These are phyloP conservation scores for Suillus spraguei DNA, from an alignment of 768 basidiomycete genomes.

Conservation along the genomic window DNA sequence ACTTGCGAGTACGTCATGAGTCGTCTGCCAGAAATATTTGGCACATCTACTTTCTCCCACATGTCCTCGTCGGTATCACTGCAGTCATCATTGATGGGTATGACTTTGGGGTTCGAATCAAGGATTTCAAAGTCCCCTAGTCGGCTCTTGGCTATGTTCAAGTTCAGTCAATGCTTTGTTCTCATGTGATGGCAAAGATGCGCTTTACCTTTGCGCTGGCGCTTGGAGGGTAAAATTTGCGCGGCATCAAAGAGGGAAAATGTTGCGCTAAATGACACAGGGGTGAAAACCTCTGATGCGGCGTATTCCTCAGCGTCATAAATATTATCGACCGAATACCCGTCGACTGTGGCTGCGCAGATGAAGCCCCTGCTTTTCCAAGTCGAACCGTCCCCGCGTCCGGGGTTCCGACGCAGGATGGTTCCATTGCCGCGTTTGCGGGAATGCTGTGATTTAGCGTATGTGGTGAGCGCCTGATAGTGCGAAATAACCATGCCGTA, in stretches of 20 bases:
- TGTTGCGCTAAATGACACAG: background rate
- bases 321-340: background rate
- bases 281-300: background rate
- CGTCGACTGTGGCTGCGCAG: background rate
- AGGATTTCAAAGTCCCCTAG: conserved; percentile 28
- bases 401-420: conserved; percentile 1
- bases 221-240: conserved; percentile 8
- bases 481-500: background rate
- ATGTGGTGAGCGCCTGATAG: background rate
- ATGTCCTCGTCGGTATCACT: conserved; percentile 11
- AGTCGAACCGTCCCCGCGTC: conserved; percentile 1
- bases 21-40: conserved; percentile 9
- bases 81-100: conserved; percentile 18
- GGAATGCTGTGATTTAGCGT: background rate
- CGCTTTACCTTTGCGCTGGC: conserved; percentile 18
- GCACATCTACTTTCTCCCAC: conserved; percentile 27
- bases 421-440: conserved; percentile 1
- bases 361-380: conserved; percentile 9
- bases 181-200: background rate
- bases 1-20: conserved; percentile 28
- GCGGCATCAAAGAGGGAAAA: conserved; percentile 13
- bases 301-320: conserved; percentile 2
- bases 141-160: conserved; percentile 15
- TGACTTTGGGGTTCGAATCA: conserved; percentile 19
- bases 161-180: background rate